Evolutionary conservation across 2,329 filamentous ascomycete species (phyloP).

Genomic region (Penicillium sp.): DNA sequence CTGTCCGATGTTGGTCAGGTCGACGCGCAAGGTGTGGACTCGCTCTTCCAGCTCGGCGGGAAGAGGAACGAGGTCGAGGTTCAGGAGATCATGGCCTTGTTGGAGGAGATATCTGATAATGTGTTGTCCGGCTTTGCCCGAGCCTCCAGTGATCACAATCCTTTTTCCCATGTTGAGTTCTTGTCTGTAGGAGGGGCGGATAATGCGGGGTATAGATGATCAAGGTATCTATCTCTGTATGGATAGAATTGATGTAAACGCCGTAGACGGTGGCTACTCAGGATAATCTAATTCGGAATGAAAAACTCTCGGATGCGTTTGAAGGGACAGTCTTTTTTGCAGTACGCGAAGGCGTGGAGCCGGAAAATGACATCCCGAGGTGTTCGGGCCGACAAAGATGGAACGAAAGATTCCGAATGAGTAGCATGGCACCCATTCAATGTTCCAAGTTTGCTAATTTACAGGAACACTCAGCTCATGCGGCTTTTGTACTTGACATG

Average conservation of each 20-base stretch:
- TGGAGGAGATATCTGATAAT: conserved; percentile 53
- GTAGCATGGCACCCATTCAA: neutral
- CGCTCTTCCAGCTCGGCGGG: conserved; percentile 33
- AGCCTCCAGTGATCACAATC: conserved; percentile 56
- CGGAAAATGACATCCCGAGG: conserved; percentile 5
- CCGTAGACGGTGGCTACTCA: neutral
- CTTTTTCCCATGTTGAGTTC: conserved; percentile 33
- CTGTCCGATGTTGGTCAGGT: conserved; percentile 55
- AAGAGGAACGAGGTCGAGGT: conserved; percentile 53
- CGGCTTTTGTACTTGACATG: neutral
- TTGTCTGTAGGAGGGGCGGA: neutral
- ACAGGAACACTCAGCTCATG: neutral
- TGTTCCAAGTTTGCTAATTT: no score
- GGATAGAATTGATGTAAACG: neutral
- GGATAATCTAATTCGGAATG: neutral
- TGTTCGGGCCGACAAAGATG: conserved; percentile 1
- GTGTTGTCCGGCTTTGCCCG: conserved; percentile 55
- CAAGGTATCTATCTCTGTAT: neutral
- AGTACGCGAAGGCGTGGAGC: neutral
- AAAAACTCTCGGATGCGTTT: neutral
- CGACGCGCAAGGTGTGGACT: conserved; percentile 55
- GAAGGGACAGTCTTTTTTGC: neutral
- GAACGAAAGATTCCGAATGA: neutral
- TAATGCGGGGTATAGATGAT: conserved; percentile 1
- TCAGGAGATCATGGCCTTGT: conserved; percentile 53